phyloP scores from a whole-genome alignment of 2,329 filamentous ascomycete species.

The Trichoderma simmonsii region DNA sequence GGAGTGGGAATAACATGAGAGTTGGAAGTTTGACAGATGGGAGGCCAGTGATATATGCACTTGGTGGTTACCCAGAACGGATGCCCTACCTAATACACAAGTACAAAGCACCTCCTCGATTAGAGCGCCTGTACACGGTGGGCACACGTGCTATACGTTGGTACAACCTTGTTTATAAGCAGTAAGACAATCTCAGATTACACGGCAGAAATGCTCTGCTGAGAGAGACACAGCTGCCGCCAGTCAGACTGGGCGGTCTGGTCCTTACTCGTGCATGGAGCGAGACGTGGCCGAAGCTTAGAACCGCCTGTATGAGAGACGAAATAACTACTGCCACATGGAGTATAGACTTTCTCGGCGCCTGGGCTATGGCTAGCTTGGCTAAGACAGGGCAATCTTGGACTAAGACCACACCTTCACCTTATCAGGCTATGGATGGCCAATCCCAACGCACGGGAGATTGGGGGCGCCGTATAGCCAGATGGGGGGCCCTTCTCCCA shows the following conservation, averaged over 20 bases:
- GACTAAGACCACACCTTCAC: constrained; percentile 7
- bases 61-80: not conserved
- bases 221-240: not conserved
- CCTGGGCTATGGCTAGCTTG: constrained; percentile 9
- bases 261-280: constrained; percentile 7
- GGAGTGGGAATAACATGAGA: not conserved
- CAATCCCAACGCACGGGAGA: constrained; percentile 4
- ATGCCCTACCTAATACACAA: not conserved
- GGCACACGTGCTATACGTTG: not conserved
- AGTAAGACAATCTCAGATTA: constrained; percentile 20
- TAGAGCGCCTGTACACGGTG: not conserved
- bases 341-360: constrained; percentile 15
- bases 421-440: constrained; percentile 18
- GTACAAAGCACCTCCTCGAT: not conserved
- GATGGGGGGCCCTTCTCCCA: not conserved
- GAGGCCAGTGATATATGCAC: constrained; percentile 7
- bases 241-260: constrained; percentile 1
- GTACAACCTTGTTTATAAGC: constrained; percentile 19
- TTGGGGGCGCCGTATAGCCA: not conserved
- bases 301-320: not conserved
- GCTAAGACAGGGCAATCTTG: constrained; percentile 19
- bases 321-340: not conserved
- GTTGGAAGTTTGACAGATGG: not conserved
- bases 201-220: constrained; percentile 13
- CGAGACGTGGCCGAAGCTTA: constrained; percentile 17